Evolutionary conservation across 352 stramenopile species (phyloP).

Genomic region (Lagenidium sp.): DNA sequence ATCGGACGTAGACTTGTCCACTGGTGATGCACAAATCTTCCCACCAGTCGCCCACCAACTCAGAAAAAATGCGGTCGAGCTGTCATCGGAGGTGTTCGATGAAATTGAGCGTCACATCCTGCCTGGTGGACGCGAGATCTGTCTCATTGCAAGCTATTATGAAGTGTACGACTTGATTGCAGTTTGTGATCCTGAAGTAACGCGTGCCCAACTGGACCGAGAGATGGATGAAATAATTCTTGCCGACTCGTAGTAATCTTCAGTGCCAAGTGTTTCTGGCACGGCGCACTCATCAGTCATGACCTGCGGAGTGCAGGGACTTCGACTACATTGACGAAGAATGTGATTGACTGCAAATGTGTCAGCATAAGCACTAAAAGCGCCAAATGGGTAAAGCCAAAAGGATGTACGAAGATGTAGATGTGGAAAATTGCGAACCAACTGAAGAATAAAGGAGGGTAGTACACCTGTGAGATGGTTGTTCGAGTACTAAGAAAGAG

Average conservation of each 20-base stretch:
- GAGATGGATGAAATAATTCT: conserved; percentile 24
- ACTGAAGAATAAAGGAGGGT: conserved; percentile 88
- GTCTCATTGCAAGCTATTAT: conserved; percentile 37
- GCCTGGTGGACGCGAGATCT: too few relatives aligned
- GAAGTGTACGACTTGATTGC: conserved; percentile 32
- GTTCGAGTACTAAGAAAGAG: conserved; percentile 51
- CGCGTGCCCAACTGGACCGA: conserved; percentile 23
- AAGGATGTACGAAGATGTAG: conserved; percentile 93
- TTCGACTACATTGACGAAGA: conserved; percentile 69
- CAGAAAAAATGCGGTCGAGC: too few relatives aligned
- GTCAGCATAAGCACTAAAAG: conserved; percentile 29
- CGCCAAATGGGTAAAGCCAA: conserved; percentile 90
- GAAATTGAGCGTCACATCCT: too few relatives aligned
- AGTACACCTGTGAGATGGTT: conserved; percentile 64
- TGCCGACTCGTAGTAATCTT: not conserved
- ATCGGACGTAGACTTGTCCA: conserved; percentile 28
- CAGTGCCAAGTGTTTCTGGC: too few relatives aligned
- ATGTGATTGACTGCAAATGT: conserved; percentile 46
- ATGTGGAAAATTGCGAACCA: conserved; percentile 94
- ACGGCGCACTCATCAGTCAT: too few relatives aligned
- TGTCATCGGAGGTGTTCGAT: too few relatives aligned
- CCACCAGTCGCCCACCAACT: conserved; percentile 13
- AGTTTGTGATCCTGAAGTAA: conserved; percentile 22
- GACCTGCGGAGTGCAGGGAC: conserved; percentile 28
- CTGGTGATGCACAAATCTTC: conserved; percentile 34